Evolutionary conservation across 129 eudicot genomes (phyloP).

Genomic region (Pulicaria dysenterica): DNA sequence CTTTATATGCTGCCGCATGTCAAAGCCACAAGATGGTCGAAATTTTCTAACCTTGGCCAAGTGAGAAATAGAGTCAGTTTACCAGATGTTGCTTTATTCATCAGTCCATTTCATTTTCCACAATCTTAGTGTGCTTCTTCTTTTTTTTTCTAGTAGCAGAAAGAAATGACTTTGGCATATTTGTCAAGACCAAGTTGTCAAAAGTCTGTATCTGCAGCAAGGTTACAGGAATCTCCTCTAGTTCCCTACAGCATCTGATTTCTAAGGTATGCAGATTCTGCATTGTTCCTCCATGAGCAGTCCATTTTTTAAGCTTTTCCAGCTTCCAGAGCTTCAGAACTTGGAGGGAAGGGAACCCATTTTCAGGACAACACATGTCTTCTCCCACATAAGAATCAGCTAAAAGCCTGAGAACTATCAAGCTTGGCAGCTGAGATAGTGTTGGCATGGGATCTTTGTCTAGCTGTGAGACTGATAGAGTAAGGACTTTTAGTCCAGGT

Average conservation of each 20-base stretch:
- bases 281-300: constrained; percentile 25
- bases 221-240: constrained; percentile 19
- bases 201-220: constrained; percentile 26
- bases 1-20: not conserved
- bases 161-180: constrained; percentile 36
- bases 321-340: constrained; percentile 39
- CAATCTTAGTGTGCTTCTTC: constrained; percentile 25
- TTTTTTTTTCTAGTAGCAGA: constrained; percentile 15
- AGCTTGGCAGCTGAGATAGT: constrained; percentile 32
- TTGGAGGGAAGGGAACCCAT: constrained; percentile 34
- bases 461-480: constrained; percentile 38
- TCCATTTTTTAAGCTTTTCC: constrained; percentile 10
- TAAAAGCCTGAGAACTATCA: constrained; percentile 36
- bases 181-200: constrained; percentile 30
- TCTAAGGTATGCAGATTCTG: constrained; percentile 31
- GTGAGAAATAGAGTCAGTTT: not conserved
- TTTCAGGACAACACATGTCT: constrained; percentile 31
- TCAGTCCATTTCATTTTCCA: constrained; percentile 9
- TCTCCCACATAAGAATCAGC: constrained; percentile 36
- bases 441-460: constrained; percentile 39
- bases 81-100: constrained; percentile 9
- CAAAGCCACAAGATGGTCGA: not conserved
- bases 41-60: not conserved
- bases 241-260: constrained; percentile 28
- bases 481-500: constrained; percentile 32